A percentile compares a stretch with the other conserved stretches of the same genome.
Evolutionary conservation across 257 asterid genomes (phyloP).

Genomic region (Rauvolfia tetraphylla): DNA sequence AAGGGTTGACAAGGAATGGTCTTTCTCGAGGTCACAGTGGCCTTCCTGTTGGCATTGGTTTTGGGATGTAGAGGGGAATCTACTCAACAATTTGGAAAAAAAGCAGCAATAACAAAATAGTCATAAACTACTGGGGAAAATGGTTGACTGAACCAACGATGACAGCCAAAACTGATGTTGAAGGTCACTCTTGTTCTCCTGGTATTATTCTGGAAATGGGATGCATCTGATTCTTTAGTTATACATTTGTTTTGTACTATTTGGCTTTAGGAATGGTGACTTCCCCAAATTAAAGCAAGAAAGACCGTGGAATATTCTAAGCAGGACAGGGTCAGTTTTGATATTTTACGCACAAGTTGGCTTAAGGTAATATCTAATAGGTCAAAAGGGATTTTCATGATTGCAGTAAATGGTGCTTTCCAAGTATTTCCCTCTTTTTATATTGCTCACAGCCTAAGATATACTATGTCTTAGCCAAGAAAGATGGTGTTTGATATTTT

Average conservation of each 20-base stretch:
- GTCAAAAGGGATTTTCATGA: neutral
- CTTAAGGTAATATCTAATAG: neutral
- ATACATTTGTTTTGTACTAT: neutral
- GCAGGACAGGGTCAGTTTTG: neutral
- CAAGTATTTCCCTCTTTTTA: neutral
- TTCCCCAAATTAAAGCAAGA: neutral
- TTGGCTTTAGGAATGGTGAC: neutral
- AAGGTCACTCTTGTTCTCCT: neutral
- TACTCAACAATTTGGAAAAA: too few relatives aligned
- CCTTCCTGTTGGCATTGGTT: neutral
- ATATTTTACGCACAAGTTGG: neutral
- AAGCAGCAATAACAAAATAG: too few relatives aligned
- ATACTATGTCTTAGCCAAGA: neutral
- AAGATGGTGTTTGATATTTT: conserved; percentile 9
- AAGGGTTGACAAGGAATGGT: neutral
- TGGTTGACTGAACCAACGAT: too few relatives aligned
- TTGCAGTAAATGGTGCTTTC: neutral
- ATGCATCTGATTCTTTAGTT: neutral
- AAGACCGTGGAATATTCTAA: neutral
- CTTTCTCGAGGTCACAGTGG: neutral
- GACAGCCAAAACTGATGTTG: neutral
- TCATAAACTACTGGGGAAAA: too few relatives aligned
- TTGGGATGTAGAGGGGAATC: neutral
- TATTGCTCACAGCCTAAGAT: neutral
- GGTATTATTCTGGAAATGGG: neutral